Conservation (phyloP, 2,329 filamentous ascomycete species). For the Penicillium sp. region DNA sequence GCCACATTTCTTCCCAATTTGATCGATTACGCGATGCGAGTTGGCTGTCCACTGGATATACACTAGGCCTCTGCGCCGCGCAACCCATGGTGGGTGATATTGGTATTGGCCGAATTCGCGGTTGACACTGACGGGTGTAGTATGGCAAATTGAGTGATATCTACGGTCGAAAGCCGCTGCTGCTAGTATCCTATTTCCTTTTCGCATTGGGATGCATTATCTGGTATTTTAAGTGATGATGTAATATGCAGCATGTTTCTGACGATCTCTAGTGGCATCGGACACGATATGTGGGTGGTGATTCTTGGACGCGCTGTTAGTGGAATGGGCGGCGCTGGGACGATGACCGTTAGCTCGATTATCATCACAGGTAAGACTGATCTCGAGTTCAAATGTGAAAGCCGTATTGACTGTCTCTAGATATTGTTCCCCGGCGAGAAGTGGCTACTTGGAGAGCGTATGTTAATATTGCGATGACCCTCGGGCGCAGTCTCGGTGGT, state of each 20-base stretch:
- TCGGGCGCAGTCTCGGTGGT: slow-evolving; percentile 49
- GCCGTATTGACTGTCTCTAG: slow-evolving; percentile 17
- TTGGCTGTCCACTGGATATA: slow-evolving; percentile 54
- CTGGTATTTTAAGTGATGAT: slow-evolving; percentile 23
- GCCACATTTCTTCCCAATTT: slow-evolving; percentile 58
- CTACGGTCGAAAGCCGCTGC: slow-evolving; percentile 51
- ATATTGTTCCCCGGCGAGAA: slow-evolving; percentile 47
- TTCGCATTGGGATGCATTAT: slow-evolving; percentile 47
- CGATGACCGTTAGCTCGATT: slow-evolving; percentile 43
- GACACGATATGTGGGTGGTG: slow-evolving; percentile 35
- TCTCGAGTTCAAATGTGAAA: neutral
- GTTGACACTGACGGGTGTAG: slow-evolving; percentile 24
- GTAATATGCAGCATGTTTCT: neutral
- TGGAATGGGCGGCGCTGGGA: slow-evolving; percentile 45
- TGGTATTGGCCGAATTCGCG: neutral
- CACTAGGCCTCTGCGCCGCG: slow-evolving; percentile 48
- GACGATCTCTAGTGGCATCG: slow-evolving; percentile 31
- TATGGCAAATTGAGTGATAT: slow-evolving; percentile 56
- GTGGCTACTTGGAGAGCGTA: slow-evolving; percentile 48
- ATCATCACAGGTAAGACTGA: slow-evolving; percentile 39
- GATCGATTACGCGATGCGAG: slow-evolving; percentile 52
- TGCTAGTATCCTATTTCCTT: slow-evolving; percentile 48
- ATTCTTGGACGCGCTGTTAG: slow-evolving; percentile 40
- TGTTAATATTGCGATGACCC: slow-evolving; percentile 49
- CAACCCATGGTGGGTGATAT: slow-evolving; percentile 48